A percentile compares a stretch with the other conserved stretches of the same genome.
phyloP scores from a whole-genome alignment of 2,329 filamentous ascomycete species.

The Podosphaera fusca region DNA sequence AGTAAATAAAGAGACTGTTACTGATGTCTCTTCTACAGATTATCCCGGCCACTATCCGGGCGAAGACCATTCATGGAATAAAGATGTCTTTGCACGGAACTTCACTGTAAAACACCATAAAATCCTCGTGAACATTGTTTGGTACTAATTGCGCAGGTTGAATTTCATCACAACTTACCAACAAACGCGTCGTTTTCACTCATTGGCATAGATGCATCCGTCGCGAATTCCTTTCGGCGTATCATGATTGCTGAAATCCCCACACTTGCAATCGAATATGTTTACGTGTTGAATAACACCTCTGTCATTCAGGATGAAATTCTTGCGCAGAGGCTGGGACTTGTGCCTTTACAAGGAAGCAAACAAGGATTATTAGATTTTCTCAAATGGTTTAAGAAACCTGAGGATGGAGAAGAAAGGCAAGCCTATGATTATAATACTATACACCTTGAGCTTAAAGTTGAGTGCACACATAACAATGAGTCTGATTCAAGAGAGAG shows the following conservation, averaged over 20 bases:
- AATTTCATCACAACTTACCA: slow-evolving; percentile 65
- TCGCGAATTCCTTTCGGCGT: slow-evolving; percentile 92
- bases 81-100: slow-evolving; percentile 45
- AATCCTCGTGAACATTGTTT: not conserved
- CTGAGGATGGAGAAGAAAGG: slow-evolving; percentile 34
- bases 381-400: slow-evolving; percentile 63
- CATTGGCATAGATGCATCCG: slow-evolving; percentile 70
- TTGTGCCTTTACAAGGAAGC: slow-evolving; percentile 70
- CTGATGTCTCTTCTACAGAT: slow-evolving; percentile 70
- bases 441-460: slow-evolving; percentile 50
- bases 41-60: slow-evolving; percentile 51
- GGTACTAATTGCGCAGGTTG: slow-evolving; percentile 23
- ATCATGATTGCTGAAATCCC: slow-evolving; percentile 90
- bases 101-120: slow-evolving; percentile 21
- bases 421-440: slow-evolving; percentile 66
- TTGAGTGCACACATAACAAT: slow-evolving; percentile 59
- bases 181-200: slow-evolving; percentile 74
- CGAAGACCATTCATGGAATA: slow-evolving; percentile 63
- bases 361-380: slow-evolving; percentile 52
- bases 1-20: slow-evolving; percentile 76
- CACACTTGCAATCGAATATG: slow-evolving; percentile 78
- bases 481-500: slow-evolving; percentile 48
- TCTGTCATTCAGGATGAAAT: slow-evolving; percentile 97
- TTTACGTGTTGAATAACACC: slow-evolving; percentile 90
- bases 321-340: slow-evolving; percentile 66